Conservation (phyloP, 225 moss, liverwort and hornwort species). For the Pleurozium schreberi region DNA sequence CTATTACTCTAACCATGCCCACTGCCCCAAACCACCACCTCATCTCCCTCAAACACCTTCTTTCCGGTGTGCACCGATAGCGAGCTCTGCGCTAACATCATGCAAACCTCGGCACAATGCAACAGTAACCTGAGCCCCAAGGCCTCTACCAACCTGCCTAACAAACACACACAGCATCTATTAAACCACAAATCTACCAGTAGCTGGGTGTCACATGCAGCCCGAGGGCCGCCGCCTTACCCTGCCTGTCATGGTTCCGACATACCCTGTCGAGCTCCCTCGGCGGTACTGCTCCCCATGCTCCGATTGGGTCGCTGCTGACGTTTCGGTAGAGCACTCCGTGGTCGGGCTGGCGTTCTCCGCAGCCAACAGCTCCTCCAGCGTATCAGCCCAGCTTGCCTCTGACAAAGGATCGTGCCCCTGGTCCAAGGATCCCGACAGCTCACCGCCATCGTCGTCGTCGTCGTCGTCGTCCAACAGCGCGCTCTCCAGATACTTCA, state of each 20-base stretch:
- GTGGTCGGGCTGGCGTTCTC: background rate
- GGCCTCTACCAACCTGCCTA: background rate
- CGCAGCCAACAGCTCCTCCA: conserved; percentile 35
- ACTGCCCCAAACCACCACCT: background rate
- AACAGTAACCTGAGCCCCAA: background rate
- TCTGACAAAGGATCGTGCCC: conserved; percentile 19
- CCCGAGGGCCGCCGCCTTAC: background rate
- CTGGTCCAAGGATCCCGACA: conserved; percentile 12
- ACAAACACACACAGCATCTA: background rate
- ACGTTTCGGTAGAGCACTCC: conserved; percentile 4
- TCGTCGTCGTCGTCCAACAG: conserved; percentile 34
- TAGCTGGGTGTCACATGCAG: background rate
- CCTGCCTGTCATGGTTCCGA: background rate
- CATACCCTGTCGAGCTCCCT: background rate
- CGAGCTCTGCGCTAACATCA: background rate
- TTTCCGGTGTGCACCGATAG: background rate
- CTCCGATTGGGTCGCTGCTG: background rate
- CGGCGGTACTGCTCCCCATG: background rate
- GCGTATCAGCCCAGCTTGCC: conserved; percentile 37
- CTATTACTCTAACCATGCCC: background rate
- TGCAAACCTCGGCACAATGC: background rate
- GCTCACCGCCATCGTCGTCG: conserved; percentile 5
- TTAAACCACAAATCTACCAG: background rate
- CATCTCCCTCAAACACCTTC: background rate
- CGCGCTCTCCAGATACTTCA: conserved; percentile 43